Base-by-base conservation (phyloP, 371 early-diverging fungal species). In the Nematocida homosporus region DNA sequence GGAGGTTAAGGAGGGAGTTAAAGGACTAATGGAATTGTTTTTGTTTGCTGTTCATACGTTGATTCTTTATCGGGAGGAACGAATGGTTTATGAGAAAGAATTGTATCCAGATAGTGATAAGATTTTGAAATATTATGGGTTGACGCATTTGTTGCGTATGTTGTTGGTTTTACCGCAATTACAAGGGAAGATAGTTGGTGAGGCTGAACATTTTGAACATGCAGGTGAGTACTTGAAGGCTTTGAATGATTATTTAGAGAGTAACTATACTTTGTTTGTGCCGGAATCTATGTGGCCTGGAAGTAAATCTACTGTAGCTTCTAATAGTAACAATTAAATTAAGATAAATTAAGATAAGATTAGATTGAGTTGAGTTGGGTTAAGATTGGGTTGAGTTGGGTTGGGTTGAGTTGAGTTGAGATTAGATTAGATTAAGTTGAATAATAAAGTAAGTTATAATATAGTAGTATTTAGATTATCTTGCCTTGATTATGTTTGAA, bases 51-150 rank as follows among this genome's bases (percentile, higher is more conserved):
- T 61, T 0, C 75, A 72, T 4, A 72, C 60, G 2, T 44, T 29
- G n/a, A 61, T 61, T 53, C 52, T 72, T 29, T 72, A 72, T 37
- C 50, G 52, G 44, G 61, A 72, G 35, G 75, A 72, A 52, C 60
- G 75, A 35, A 38, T 60, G 27, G 50, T 27, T 51, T 68, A 68
- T 37, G 32, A 30, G 18, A 51, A 30, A 23, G 27, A 72, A 29
- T 37, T 72, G 23, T 32, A 48, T 34, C 60, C 63, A 38, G 27
- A 57, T 29, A 44, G 50, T 27, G 25, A 65, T 18, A 51, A 50
- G 27, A 72, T 72, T 16, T 55, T 72, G 8, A 37, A 72, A 23
- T 41, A 60, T n/a, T 72, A 48, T 37, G 52, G 61, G 27, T 41
- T 59, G 10, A 59, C 61, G 23, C 75, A 72, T 41, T 41, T 72